Percentiles rank a stretch among this genome's conserved stretches.
Evolutionary conservation across 73 alveolate genomes (phyloP).

Genomic region (Blepharisma stoltei): DNA sequence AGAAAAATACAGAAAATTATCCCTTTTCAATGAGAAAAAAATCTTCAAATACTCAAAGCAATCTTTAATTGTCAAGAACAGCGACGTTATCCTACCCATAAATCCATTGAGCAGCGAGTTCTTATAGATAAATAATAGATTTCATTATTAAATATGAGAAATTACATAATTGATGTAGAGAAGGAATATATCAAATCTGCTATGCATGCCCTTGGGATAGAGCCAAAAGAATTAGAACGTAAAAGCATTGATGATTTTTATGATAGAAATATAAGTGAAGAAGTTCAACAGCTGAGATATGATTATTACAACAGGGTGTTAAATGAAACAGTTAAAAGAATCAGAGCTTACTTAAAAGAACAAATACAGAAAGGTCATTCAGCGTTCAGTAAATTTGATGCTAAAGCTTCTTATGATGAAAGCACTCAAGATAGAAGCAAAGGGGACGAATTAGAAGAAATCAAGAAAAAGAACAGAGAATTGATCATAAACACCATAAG

Average conservation of each 20-base stretch:
- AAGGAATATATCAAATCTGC: neutral
- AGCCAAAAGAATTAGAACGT: constrained; percentile 3
- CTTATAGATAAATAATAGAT: too few relatives aligned
- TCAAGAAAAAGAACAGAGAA: neutral
- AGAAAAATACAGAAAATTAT: too few relatives aligned
- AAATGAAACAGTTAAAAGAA: neutral
- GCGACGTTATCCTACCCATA: too few relatives aligned
- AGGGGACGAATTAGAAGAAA: constrained; percentile 8
- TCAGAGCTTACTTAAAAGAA: constrained; percentile 8
- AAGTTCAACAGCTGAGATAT: constrained; percentile 18
- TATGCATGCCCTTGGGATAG: constrained; percentile 23
- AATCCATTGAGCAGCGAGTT: too few relatives aligned
- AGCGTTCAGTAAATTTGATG: neutral
- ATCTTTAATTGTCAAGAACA: too few relatives aligned
- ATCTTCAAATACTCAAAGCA: too few relatives aligned
- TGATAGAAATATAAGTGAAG: constrained; percentile 14
- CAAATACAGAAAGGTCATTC: neutral
- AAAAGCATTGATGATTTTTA: constrained; percentile 1
- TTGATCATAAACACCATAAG: neutral
- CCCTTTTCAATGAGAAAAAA: too few relatives aligned
- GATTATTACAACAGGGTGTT: constrained; percentile 1
- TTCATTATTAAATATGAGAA: too few relatives aligned
- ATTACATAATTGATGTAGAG: constrained; percentile 9
- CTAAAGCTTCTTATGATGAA: neutral
- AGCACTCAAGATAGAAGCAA: neutral